Evolutionary conservation across 306 rosid genomes (phyloP).

Genomic region (Dryas alaskensis): DNA sequence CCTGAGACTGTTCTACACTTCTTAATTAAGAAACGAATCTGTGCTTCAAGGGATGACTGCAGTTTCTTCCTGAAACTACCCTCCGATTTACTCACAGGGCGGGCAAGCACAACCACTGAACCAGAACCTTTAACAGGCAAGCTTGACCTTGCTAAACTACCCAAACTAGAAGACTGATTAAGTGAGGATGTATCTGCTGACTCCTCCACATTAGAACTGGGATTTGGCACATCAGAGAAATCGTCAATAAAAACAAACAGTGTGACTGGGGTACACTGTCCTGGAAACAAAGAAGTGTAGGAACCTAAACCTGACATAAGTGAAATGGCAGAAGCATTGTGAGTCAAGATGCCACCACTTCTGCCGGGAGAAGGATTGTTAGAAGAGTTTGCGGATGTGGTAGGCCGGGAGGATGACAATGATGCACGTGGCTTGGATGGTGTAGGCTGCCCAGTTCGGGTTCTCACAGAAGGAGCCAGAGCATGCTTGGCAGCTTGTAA

Average conservation of each 20-base stretch:
- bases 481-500: constrained; percentile 84
- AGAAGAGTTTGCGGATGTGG: constrained; percentile 27
- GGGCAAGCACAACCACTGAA: constrained; percentile 84
- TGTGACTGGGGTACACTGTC: constrained; percentile 86
- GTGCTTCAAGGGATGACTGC: constrained; percentile 83
- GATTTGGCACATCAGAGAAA: constrained; percentile 50
- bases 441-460: constrained; percentile 39
- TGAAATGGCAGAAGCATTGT: constrained; percentile 61
- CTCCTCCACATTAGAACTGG: constrained; percentile 57
- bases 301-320: constrained; percentile 91
- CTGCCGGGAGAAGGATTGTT: constrained; percentile 68
- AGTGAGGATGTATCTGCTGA: constrained; percentile 46
- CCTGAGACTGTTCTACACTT: constrained; percentile 69
- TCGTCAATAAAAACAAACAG: constrained; percentile 78
- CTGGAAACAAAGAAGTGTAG: constrained; percentile 86
- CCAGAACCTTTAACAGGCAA: constrained; percentile 71
- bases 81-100: constrained; percentile 77
- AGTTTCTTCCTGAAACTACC: constrained; percentile 78
- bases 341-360: constrained; percentile 57
- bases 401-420: constrained; percentile 45
- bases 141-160: constrained; percentile 47
- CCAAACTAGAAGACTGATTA: constrained; percentile 54
- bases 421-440: constrained; percentile 49
- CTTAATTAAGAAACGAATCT: constrained; percentile 77
- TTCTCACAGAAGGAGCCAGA: constrained; percentile 67